A percentile compares a stretch with the other conserved stretches of the same genome.
These are phyloP conservation scores for Linum lewisii DNA, from an alignment of 345 rosid species.

Conservation along the genomic window DNA sequence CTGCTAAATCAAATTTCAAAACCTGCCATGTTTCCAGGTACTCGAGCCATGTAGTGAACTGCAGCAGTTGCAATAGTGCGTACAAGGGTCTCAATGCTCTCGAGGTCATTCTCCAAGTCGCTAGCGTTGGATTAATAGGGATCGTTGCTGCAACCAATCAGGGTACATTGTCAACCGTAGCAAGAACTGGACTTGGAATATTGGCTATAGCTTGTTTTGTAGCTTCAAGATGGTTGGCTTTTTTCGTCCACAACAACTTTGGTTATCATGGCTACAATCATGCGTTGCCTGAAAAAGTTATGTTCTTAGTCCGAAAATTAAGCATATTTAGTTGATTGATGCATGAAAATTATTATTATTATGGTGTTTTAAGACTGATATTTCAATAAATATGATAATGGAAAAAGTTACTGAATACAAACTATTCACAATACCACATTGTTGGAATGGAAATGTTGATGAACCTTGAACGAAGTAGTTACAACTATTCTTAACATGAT, in stretches of 20 bases:
- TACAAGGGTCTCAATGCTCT: not conserved
- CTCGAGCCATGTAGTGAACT: not conserved
- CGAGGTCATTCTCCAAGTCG: not conserved
- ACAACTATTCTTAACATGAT: constrained; percentile 11
- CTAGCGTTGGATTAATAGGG: too few relatives aligned
- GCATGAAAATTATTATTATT: too few relatives aligned
- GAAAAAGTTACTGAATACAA: too few relatives aligned
- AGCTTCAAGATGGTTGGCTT: not conserved
- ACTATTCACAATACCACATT: too few relatives aligned
- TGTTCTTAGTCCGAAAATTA: not conserved
- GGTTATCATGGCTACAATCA: not conserved
- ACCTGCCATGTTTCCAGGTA: not conserved
- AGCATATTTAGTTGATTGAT: not conserved
- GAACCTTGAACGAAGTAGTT: too few relatives aligned
- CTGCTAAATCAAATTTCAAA: too few relatives aligned
- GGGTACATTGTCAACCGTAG: not conserved
- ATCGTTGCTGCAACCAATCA: not conserved
- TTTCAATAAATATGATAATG: too few relatives aligned
- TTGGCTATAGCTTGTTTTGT: not conserved
- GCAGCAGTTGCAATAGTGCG: not conserved
- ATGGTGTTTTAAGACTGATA: too few relatives aligned
- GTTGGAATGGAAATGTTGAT: too few relatives aligned
- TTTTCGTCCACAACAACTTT: not conserved
- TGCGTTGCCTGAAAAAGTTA: not conserved
- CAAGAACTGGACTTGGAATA: not conserved